phyloP scores from a whole-genome alignment of 2,329 filamentous ascomycete genomes.

The Aureobasidium lini region DNA sequence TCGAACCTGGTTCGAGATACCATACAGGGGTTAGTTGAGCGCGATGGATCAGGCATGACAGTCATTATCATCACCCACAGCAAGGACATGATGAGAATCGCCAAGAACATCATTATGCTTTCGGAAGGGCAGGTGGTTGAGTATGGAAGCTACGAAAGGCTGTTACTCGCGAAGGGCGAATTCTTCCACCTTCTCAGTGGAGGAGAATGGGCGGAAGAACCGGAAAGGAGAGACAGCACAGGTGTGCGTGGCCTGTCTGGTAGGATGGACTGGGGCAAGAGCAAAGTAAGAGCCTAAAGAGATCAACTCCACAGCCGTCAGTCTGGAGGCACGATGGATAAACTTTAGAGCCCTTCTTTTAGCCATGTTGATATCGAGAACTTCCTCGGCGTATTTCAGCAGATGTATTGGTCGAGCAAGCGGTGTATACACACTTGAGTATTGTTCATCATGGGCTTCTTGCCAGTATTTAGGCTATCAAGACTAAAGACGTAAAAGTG shows the following conservation, averaged over 20 bases:
- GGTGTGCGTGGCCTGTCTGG: background rate
- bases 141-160: constrained; percentile 56
- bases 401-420: too few relatives aligned
- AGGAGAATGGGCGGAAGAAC: constrained; percentile 17
- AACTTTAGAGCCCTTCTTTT: too few relatives aligned
- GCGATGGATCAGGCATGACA: constrained; percentile 43
- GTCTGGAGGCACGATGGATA: too few relatives aligned
- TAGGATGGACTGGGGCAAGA: background rate
- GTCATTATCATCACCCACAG: constrained; percentile 78
- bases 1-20: constrained; percentile 58
- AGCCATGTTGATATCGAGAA: too few relatives aligned
- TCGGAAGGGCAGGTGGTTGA: constrained; percentile 63
- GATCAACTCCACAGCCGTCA: too few relatives aligned
- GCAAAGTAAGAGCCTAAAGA: background rate
- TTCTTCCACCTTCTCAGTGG: constrained; percentile 33
- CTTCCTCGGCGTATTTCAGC: too few relatives aligned
- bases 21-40: constrained; percentile 46
- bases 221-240: background rate
- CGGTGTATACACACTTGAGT: too few relatives aligned
- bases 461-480: too few relatives aligned
- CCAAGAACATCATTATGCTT: constrained; percentile 63
- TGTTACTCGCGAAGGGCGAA: constrained; percentile 38
- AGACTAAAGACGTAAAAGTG: too few relatives aligned
- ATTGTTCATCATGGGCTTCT: too few relatives aligned
- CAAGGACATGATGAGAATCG: constrained; percentile 77